These are phyloP conservation scores for Penicillium cinerascens DNA, from an alignment of 495 filamentous ascomycete genomes.

Conservation along the genomic window DNA sequence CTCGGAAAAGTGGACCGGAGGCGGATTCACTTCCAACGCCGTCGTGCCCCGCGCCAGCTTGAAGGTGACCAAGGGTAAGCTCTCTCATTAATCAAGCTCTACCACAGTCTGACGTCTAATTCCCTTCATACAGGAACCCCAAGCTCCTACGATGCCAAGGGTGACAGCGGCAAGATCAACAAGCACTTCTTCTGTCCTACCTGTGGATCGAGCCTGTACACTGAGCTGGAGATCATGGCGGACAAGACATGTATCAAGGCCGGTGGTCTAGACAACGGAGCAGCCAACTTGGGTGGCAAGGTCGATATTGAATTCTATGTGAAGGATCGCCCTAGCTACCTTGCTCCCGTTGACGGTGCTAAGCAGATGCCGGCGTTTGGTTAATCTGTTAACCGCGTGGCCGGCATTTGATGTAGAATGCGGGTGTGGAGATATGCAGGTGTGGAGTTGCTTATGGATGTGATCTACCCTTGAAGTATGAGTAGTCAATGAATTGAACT, in stretches of 20 bases:
- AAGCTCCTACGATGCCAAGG: constrained; percentile 34
- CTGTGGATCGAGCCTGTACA: constrained; percentile 45
- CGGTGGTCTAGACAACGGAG: constrained; percentile 39
- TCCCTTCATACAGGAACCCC: constrained; percentile 24
- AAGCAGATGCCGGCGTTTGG: constrained; percentile 37
- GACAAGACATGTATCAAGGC: constrained; percentile 43
- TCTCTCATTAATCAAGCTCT: background rate
- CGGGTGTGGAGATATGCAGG: background rate
- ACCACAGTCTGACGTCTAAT: background rate
- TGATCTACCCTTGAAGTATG: too few relatives aligned
- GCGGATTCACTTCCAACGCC: constrained; percentile 46
- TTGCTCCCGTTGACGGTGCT: constrained; percentile 34
- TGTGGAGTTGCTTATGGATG: background rate
- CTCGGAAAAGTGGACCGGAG: constrained; percentile 38
- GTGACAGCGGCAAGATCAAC: constrained; percentile 44
- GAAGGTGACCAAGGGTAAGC: constrained; percentile 38
- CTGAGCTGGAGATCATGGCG: constrained; percentile 46
- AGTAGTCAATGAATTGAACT: background rate
- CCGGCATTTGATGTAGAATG: background rate
- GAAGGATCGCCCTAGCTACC: constrained; percentile 39
- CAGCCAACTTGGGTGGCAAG: constrained; percentile 29
- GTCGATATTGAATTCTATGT: constrained; percentile 47
- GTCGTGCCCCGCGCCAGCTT: constrained; percentile 41
- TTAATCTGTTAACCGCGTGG: background rate
- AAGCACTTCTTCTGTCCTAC: constrained; percentile 48